Base-by-base conservation (phyloP, 2,329 filamentous ascomycete species). In the Madurella mycetomatis region DNA sequence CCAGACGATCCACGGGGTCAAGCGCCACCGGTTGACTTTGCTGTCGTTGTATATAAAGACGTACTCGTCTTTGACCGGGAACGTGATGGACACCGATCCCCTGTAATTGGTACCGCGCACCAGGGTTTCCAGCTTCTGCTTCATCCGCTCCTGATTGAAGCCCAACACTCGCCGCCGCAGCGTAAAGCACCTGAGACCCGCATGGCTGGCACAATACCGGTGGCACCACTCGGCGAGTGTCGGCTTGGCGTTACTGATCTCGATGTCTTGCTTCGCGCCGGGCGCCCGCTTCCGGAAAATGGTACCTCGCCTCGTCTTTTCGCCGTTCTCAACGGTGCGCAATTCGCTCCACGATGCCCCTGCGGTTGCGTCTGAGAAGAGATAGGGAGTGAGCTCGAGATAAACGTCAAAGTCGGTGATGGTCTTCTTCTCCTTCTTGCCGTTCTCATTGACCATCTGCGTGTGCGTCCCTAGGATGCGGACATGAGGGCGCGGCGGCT, bases 71-170 rank as follows among this genome's bases (percentile, higher is more conserved):
- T 78, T 76, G 11, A 80, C 72, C 0, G 83, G 83, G 62, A 90
- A 86, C 0, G 72, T 69, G 49, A 91, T 75, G 15, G 68, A 58
- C 18, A 87, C 67, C 50, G 76, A 70, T 7, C 87, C 87, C 25
- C 80, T 79, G 71, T 91, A 92, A 65, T 85, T 83, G 4, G 86
- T 88, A 16, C 75, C 72, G 32, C 79, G 75, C 16, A 90, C 78
- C 2, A 88, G 69, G n/a, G 66, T 70, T 53, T 77, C 73, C 17
- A 90, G 69, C 7, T 79, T 73, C 15, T 70, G 64, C 42, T 74
- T 72, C 17, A 90, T 68, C 43, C 70, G 67, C 1, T 74, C 73
- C 52, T 78, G 74, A 64, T 90, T 81, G 66, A 88, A 80, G 18
- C 86, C 86, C 0, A 74, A 67, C 47, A 90, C 73, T 32, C 70